A percentile compares a stretch with the other conserved stretches of the same genome.
Conservation (phyloP, 140 eudicot species). For the Bidens hawaiensis region DNA sequence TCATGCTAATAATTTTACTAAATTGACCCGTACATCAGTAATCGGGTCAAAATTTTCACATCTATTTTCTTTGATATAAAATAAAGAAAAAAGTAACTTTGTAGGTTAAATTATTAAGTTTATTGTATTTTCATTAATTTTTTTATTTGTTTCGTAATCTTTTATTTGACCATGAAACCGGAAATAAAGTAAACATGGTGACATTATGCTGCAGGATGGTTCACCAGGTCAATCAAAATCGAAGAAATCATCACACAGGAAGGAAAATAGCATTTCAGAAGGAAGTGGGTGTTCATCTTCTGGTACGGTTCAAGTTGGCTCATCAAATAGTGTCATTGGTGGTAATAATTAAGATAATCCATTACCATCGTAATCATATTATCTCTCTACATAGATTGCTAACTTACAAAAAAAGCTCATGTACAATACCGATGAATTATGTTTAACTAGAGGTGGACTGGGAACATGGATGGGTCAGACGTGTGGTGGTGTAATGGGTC, state of each 20-base stretch:
- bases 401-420: constrained; percentile 21
- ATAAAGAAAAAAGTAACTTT: neutral
- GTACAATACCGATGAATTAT: too few relatives aligned
- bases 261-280: constrained; percentile 49
- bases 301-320: constrained; percentile 60
- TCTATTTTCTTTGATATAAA: neutral
- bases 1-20: neutral
- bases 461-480: too few relatives aligned
- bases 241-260: constrained; percentile 42
- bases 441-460: too few relatives aligned
- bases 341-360: constrained; percentile 35
- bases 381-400: constrained; percentile 22
- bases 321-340: constrained; percentile 71
- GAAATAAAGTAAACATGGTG: neutral
- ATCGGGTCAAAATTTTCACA: neutral
- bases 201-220: constrained; percentile 48
- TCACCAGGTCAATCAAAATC: constrained; percentile 42
- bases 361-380: constrained; percentile 4
- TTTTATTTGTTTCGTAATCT: neutral
- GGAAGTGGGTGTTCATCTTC: constrained; percentile 86
- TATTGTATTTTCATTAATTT: neutral
- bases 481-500: too few relatives aligned
- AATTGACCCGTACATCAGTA: neutral
- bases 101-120: neutral
- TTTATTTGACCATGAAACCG: neutral